A percentile compares a stretch with the other conserved stretches of the same genome.
Conservation (phyloP, 225 moss, liverwort and hornwort species). For the Thuidium tamariscinum region DNA sequence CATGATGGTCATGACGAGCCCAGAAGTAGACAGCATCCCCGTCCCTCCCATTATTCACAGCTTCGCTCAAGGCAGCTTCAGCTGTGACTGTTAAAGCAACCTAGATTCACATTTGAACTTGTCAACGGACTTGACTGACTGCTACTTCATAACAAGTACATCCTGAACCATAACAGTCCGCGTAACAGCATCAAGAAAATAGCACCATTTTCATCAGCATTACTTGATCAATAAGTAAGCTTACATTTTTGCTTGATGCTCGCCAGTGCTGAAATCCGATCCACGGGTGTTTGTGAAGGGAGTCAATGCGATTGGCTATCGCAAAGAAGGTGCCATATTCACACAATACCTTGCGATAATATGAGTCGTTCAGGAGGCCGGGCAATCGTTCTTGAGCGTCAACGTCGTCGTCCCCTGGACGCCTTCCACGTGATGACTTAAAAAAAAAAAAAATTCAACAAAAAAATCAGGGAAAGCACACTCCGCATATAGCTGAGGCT, state of each 20-base stretch:
- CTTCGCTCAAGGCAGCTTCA: conserved; percentile 50
- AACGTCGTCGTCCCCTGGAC: conserved; percentile 70
- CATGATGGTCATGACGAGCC: conserved; percentile 33
- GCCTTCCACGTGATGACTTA: conserved; percentile 62
- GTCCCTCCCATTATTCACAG: conserved; percentile 24
- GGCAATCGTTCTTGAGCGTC: conserved; percentile 70
- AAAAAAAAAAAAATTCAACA: not conserved
- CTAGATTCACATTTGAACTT: conserved; percentile 29
- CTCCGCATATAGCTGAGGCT: not conserved
- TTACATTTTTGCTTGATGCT: conserved; percentile 60
- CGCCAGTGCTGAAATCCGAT: conserved; percentile 98
- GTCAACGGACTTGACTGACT: not conserved
- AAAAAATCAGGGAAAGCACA: not conserved
- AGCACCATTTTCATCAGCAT: not conserved
- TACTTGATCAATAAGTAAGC: not conserved
- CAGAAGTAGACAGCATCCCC: conserved; percentile 89
- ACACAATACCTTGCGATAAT: conserved; percentile 73
- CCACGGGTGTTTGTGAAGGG: conserved; percentile 71
- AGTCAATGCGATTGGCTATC: conserved; percentile 71
- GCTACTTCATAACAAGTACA: not conserved
- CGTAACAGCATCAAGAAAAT: not conserved
- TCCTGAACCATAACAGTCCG: not conserved
- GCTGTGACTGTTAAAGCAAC: conserved; percentile 49
- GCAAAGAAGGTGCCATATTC: conserved; percentile 72
- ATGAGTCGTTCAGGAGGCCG: conserved; percentile 57